Percentiles rank a stretch among this genome's conserved stretches.
These are phyloP conservation scores for Colletotrichum godetiae DNA, from an alignment of 2,329 filamentous ascomycete species.

Conservation along the genomic window DNA sequence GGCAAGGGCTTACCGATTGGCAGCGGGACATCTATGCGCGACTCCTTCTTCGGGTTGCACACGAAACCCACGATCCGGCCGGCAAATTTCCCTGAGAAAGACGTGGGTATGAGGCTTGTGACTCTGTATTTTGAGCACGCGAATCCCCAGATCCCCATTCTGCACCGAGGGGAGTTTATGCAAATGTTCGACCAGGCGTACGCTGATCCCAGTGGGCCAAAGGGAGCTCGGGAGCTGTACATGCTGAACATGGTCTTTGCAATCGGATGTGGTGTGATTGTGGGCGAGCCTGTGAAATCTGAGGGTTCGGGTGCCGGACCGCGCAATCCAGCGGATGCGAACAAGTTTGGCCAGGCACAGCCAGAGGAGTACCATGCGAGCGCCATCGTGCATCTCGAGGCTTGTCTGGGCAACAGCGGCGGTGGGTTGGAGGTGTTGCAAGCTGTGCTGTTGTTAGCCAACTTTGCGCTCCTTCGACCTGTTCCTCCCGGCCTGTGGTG, in stretches of 20 bases:
- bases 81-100: slow-evolving; percentile 83
- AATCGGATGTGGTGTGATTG: slow-evolving; percentile 92
- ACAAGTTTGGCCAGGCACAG: slow-evolving; percentile 67
- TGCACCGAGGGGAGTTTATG: slow-evolving; percentile 92
- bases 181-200: slow-evolving; percentile 88
- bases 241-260: slow-evolving; percentile 97
- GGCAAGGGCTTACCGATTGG: slow-evolving; percentile 60
- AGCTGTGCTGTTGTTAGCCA: slow-evolving; percentile 89
- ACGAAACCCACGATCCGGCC: slow-evolving; percentile 89
- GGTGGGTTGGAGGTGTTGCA: slow-evolving; percentile 93
- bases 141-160: slow-evolving; percentile 93
- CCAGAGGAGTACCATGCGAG: slow-evolving; percentile 97
- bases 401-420: slow-evolving; percentile 85
- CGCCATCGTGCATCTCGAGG: slow-evolving; percentile 90
- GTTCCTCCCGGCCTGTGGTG: slow-evolving; percentile 92
- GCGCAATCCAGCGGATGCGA: slow-evolving; percentile 41
- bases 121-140: slow-evolving; percentile 95
- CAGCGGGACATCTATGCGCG: slow-evolving; percentile 84
- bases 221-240: slow-evolving; percentile 86
- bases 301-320: slow-evolving; percentile 49
- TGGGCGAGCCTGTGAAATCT: slow-evolving; percentile 70
- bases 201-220: slow-evolving; percentile 71
- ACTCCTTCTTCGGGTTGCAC: slow-evolving; percentile 97
- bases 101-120: slow-evolving; percentile 78
- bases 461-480: slow-evolving; percentile 89